Conservation (phyloP, 2,329 filamentous ascomycete species). For the Sarocladium brachiariae region DNA sequence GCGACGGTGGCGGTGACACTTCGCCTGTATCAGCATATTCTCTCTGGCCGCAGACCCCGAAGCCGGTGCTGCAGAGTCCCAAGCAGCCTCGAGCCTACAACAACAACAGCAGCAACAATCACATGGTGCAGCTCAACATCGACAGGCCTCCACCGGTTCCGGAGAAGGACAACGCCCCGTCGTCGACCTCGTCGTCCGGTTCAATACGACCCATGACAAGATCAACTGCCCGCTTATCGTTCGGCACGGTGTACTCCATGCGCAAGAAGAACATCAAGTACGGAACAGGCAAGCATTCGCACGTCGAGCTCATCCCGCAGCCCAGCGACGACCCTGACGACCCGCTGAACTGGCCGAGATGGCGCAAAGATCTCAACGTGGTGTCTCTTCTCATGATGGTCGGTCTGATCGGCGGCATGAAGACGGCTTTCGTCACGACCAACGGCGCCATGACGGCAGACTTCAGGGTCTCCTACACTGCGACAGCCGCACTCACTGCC, state of each 20-base stretch:
- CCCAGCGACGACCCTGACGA: slow-evolving; percentile 20
- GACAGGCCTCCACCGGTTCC: slow-evolving; percentile 4
- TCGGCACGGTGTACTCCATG: background rate
- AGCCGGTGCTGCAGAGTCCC: background rate
- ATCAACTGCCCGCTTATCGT: slow-evolving; percentile 6
- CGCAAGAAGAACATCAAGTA: slow-evolving; percentile 2
- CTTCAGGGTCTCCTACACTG: slow-evolving; percentile 39
- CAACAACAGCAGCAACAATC: too few species aligned
- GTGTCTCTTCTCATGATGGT: slow-evolving; percentile 39
- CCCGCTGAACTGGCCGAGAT: slow-evolving; percentile 19
- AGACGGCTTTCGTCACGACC: slow-evolving; percentile 45
- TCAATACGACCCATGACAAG: slow-evolving; percentile 8
- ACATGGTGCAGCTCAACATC: background rate
- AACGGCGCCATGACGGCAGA: slow-evolving; percentile 35
- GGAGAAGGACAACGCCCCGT: slow-evolving; percentile 3
- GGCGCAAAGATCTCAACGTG: slow-evolving; percentile 29
- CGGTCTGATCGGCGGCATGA: slow-evolving; percentile 42
- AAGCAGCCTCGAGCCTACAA: too few species aligned
- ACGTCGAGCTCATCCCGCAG: slow-evolving; percentile 15
- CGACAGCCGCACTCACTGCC: slow-evolving; percentile 43
- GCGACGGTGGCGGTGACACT: too few species aligned
- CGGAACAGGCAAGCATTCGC: background rate
- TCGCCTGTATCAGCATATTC: slow-evolving; percentile 7
- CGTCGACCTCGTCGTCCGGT: background rate
- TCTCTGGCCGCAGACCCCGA: background rate